Percentiles rank a stretch among this genome's conserved stretches.
These are phyloP conservation scores for Boletus rufocinnamomeus DNA, from an alignment of 768 basidiomycete genomes.

Conservation along the genomic window DNA sequence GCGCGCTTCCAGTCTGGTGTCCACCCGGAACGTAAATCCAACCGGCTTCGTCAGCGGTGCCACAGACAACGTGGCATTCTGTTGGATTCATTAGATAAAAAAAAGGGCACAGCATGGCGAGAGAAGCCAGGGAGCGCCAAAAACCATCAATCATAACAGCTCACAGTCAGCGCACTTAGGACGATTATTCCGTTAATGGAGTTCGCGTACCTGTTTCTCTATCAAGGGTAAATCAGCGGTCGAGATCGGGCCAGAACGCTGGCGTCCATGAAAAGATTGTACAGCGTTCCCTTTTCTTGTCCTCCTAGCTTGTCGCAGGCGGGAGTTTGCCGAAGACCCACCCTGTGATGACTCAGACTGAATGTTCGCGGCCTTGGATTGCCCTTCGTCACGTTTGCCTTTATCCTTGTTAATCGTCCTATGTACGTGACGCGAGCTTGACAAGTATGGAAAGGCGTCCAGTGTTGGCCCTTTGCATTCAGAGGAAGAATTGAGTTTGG, in stretches of 20 bases:
- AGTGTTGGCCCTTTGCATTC: constrained; percentile 21
- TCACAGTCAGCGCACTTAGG: constrained; percentile 30
- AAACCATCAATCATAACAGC: constrained; percentile 6
- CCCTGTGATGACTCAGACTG: not conserved
- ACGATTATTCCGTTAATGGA: constrained; percentile 24
- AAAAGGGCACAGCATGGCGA: constrained; percentile 22
- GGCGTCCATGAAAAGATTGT: not conserved
- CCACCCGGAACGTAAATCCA: constrained; percentile 55
- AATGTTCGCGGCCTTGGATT: constrained; percentile 5
- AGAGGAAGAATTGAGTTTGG: constrained; percentile 17
- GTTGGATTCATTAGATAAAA: constrained; percentile 8
- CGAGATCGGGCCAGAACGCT: constrained; percentile 21
- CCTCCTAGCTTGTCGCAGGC: constrained; percentile 1
- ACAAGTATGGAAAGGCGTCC: constrained; percentile 23
- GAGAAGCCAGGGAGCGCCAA: constrained; percentile 7
- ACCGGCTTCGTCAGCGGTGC: constrained; percentile 46
- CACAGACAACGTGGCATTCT: constrained; percentile 30
- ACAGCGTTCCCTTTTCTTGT: not conserved
- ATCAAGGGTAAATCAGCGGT: constrained; percentile 28
- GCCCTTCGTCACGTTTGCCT: constrained; percentile 13
- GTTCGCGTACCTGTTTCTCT: constrained; percentile 34
- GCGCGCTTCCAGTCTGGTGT: constrained; percentile 51
- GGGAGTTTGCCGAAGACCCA: constrained; percentile 8
- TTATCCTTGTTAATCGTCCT: constrained; percentile 8
- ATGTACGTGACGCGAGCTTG: constrained; percentile 16